These are phyloP conservation scores for Candida quercuum DNA, from an alignment of 805 yeast species.

Conservation along the genomic window DNA sequence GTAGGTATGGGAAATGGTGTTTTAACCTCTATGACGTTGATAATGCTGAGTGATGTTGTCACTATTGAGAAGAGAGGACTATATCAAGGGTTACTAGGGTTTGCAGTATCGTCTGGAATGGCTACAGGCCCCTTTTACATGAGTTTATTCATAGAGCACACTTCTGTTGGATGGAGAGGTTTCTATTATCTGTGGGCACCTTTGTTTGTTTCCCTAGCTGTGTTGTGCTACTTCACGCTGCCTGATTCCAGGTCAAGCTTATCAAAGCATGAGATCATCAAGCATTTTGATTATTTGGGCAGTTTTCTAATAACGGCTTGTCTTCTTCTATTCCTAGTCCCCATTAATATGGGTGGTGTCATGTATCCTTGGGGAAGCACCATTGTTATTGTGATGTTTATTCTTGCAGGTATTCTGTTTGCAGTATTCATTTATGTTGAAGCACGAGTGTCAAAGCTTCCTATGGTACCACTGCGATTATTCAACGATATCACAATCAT, in stretches of 20 bases:
- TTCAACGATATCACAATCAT: constrained; percentile 33
- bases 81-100: constrained; percentile 50
- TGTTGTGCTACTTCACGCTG: neutral
- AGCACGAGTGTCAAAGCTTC: constrained; percentile 39
- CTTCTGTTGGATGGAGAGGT: constrained; percentile 41
- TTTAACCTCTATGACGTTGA: constrained; percentile 42
- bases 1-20: constrained; percentile 58
- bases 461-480: constrained; percentile 47
- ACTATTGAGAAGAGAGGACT: constrained; percentile 45
- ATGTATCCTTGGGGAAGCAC: constrained; percentile 41
- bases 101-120: constrained; percentile 45
- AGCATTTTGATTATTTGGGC: constrained; percentile 47
- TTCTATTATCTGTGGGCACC: constrained; percentile 45
- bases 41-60: constrained; percentile 47
- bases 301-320: constrained; percentile 40
- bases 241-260: constrained; percentile 24
- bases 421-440: constrained; percentile 39
- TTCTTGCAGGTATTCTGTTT: constrained; percentile 30
- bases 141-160: constrained; percentile 39
- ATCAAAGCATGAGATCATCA: constrained; percentile 33
- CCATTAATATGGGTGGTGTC: constrained; percentile 52
- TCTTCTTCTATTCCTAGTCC: constrained; percentile 42
- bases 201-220: constrained; percentile 9
- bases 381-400: constrained; percentile 26
- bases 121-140: constrained; percentile 53